Evolutionary conservation across 1,139 yeast species (phyloP), one percentile per base, ranked within the genome.

Genomic region (Wickerhamomyces sp.): DNA sequence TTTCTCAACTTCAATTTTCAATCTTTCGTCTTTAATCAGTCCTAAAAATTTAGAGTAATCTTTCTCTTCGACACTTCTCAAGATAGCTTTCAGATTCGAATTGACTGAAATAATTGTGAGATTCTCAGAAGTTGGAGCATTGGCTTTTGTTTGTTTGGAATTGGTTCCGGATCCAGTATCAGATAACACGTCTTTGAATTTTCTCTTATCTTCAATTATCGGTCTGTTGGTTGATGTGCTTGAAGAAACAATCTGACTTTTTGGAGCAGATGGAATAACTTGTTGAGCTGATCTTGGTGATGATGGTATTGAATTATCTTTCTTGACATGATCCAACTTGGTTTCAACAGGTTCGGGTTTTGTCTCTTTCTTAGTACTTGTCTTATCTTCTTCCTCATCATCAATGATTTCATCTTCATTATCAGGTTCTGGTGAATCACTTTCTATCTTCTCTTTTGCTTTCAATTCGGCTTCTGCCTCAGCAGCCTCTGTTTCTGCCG

Each of bases 401-500:
- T 17, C 15, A 4, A 16, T n/a, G 13, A 23, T 18, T 8, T 17
- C 25, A 18, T 22, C 28, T n/a, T 34, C 31, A 10, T 16, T 16
- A 22, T 30, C 39, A 23, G 18, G n/a, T 32, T 33, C 16, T 30
- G 22, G 19, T 16, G 26, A 35, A 19, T 29, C 16, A n/a, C 30
- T 40, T 16, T 31, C 31, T 30, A 40, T 28, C 34, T 43, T 28
- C 39, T 38, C 30, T 33, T 37, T 31, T 36, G 49, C 41, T 33
- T 40, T 31, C n/a, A 37, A 38, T 35, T 37, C 18, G 16, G 16
- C n/a, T 16, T 28, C 23, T 15, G 20, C 38, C 18, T 23, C 20
- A 9, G 20, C 36, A 34, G 44, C 39, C 26, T 33, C 39, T 20
- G 30, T 28, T 13, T 29, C 28, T 9, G 24, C 21, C 10, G 26